These are phyloP conservation scores for Viola pubescens DNA, from an alignment of 441 rosid genomes.

Conservation along the genomic window DNA sequence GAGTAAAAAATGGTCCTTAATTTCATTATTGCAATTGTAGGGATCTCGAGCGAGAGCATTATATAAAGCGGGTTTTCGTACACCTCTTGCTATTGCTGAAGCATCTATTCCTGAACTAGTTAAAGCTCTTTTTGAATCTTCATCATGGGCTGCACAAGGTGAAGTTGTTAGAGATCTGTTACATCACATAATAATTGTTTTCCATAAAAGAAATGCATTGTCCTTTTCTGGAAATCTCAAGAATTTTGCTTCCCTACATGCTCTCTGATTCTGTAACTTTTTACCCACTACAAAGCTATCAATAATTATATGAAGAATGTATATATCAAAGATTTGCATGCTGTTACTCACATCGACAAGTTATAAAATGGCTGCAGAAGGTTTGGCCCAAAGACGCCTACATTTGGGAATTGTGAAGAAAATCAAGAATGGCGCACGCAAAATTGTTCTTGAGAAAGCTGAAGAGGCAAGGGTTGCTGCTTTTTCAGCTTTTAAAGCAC, in stretches of 20 bases:
- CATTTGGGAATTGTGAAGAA: constrained; percentile 90
- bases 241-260: not conserved
- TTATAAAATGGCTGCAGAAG: constrained; percentile 32
- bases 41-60: constrained; percentile 98
- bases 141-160: constrained; percentile 88
- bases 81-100: constrained; percentile 89
- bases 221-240: not conserved
- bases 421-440: constrained; percentile 89
- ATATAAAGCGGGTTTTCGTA: constrained; percentile 90
- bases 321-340: not conserved
- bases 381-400: constrained; percentile 66
- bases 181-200: not conserved
- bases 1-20: constrained; percentile 10
- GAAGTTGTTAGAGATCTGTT: constrained; percentile 19
- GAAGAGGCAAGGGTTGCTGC: constrained; percentile 97
- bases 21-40: constrained; percentile 33
- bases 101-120: constrained; percentile 81
- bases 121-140: constrained; percentile 89
- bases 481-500: constrained; percentile 84
- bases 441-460: constrained; percentile 95
- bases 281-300: not conserved
- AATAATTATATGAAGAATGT: not conserved
- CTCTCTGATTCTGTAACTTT: not conserved
- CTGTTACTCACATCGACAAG: constrained; percentile 16
- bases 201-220: constrained; percentile 1